These are phyloP conservation scores for Ophiostoma piceae DNA, from an alignment of 2,329 filamentous ascomycete species.

Conservation along the genomic window DNA sequence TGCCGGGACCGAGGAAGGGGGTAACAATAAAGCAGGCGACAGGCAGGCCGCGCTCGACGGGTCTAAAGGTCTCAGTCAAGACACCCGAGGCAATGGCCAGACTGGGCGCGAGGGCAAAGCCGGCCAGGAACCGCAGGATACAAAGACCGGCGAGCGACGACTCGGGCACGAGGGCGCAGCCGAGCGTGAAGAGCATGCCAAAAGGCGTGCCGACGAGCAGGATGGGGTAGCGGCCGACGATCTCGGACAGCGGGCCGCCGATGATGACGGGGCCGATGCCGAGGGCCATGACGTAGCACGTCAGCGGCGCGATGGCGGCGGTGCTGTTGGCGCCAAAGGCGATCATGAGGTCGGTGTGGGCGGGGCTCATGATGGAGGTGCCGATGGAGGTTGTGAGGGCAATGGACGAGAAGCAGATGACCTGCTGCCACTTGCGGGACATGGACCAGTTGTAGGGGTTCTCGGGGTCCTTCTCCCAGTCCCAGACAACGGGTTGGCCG, in stretches of 20 bases:
- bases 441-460: constrained; percentile 50
- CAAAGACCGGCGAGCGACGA: constrained; percentile 44
- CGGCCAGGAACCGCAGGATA: constrained; percentile 53
- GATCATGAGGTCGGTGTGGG: constrained; percentile 41
- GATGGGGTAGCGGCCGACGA: constrained; percentile 49
- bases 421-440: constrained; percentile 39
- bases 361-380: constrained; percentile 50
- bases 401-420: constrained; percentile 37
- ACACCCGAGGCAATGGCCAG: constrained; percentile 48
- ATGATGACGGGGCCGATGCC: constrained; percentile 55
- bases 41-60: constrained; percentile 40
- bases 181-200: constrained; percentile 52
- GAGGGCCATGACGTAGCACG: constrained; percentile 56
- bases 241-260: constrained; percentile 56
- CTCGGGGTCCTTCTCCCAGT: constrained; percentile 39
- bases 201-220: constrained; percentile 45
- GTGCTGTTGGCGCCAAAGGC: constrained; percentile 53
- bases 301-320: constrained; percentile 53
- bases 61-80: constrained; percentile 45
- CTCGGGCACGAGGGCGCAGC: constrained; percentile 46
- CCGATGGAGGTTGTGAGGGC: constrained; percentile 48
- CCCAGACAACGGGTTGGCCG: constrained; percentile 19
- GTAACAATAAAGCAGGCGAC: constrained; percentile 45
- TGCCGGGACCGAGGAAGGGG: constrained; percentile 49
- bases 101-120: constrained; percentile 46